A percentile compares a stretch with the other conserved stretches of the same genome.
These are phyloP conservation scores for Ogataea haglerorum DNA, from an alignment of 805 yeast species.

Conservation along the genomic window DNA sequence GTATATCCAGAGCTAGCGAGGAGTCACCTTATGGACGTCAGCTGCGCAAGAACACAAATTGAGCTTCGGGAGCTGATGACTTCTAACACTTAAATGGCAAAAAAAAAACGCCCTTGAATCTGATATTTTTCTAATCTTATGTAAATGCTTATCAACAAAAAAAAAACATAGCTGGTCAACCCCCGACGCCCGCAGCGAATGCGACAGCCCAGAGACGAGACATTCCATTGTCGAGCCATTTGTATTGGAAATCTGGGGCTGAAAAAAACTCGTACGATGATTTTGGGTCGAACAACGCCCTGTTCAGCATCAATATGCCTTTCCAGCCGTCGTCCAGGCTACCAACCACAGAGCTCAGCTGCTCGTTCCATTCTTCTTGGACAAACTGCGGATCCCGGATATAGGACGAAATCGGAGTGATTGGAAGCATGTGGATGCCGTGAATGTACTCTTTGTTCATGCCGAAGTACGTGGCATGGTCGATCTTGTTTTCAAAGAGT, in stretches of 20 bases:
- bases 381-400: constrained; percentile 52
- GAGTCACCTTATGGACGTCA: not conserved
- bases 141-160: not conserved
- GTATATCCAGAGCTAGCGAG: not conserved
- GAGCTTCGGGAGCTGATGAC: not conserved
- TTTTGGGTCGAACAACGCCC: constrained; percentile 42
- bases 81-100: constrained; percentile 1
- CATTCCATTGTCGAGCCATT: constrained; percentile 58
- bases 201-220: constrained; percentile 62
- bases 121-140: not conserved
- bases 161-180: constrained; percentile 12
- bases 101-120: constrained; percentile 2
- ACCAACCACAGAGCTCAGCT: constrained; percentile 35
- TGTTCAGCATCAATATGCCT: constrained; percentile 48
- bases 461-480: constrained; percentile 73
- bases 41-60: not conserved
- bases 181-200: constrained; percentile 50
- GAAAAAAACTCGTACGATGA: constrained; percentile 43
- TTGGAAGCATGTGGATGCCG: constrained; percentile 77
- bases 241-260: constrained; percentile 28
- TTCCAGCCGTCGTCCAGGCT: constrained; percentile 58
- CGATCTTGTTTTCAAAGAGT: constrained; percentile 66
- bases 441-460: constrained; percentile 58
- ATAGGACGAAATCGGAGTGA: constrained; percentile 57
- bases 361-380: constrained; percentile 40